Base-by-base conservation (phyloP, 306 rosid species). In the Malus sieversii region DNA sequence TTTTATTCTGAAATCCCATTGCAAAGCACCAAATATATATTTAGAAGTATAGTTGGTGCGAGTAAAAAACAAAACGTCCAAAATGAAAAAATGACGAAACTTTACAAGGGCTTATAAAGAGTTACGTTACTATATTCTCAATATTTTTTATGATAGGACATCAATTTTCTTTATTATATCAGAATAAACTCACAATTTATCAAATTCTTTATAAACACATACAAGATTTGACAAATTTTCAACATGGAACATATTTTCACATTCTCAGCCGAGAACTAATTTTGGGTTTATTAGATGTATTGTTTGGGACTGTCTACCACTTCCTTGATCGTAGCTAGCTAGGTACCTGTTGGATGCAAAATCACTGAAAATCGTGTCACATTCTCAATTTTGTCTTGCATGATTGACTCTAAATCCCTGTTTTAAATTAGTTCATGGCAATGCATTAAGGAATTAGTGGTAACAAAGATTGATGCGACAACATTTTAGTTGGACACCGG, bases 401-500 rank as follows among this genome's bases (percentile, higher is more conserved):
- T 32, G 14, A 30, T 32, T 0, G 68, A 66, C 25, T 5, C 11
- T 10, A 10, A 67, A 38, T 6, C 15, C 7, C n/a, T 23, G 55
- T 42, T 53, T 53, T 38, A 3, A 58, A 72, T 58, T 58, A n/a
- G 67, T 53, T 72, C 25, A 57, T 25, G 55, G 6, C 7, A 59
- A 59, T 38, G 27, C 40, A 15, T 59, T 40, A 40, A 40, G 10
- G 22, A 63, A 23, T 59, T 23, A 29, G 55, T 40, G 55, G 76
- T n/a, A 73, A 10, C 48, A 9, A 73, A 40, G 67, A 58, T 73
- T 11, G 76, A 73, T 73, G 68, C 40, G 68, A 73, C 76, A 40
- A 16, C 61, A 72, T 72, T 78, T 63, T 48, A 58, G 58, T 44
- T 64, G 66, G 55, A 60, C 59, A 64, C 61, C 8, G 52, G 57